Evolutionary conservation across 495 filamentous ascomycete genomes (phyloP).

Genomic region (Cryomyces antarcticus): DNA sequence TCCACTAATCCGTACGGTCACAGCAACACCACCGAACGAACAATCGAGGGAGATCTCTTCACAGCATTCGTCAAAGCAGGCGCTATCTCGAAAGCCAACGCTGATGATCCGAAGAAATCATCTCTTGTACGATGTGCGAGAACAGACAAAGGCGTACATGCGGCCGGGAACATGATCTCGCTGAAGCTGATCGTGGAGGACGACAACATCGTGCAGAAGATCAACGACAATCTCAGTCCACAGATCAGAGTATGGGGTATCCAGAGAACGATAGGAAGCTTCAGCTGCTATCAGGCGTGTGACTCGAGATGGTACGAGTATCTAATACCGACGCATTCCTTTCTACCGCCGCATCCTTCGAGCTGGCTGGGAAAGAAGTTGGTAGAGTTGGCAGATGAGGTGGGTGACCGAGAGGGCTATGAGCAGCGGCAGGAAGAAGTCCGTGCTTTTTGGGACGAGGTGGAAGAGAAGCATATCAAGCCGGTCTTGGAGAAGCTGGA

Average conservation of each 20-base stretch:
- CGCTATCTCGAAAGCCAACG: constrained; percentile 90
- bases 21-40: constrained; percentile 47
- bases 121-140: constrained; percentile 81
- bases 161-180: constrained; percentile 87
- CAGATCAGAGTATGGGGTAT: constrained; percentile 93
- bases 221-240: constrained; percentile 63
- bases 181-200: constrained; percentile 93
- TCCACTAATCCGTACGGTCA: constrained; percentile 9
- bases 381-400: constrained; percentile 47
- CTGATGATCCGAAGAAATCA: constrained; percentile 89
- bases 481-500: constrained; percentile 44
- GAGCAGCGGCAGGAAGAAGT: constrained; percentile 54
- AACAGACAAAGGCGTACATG: constrained; percentile 95
- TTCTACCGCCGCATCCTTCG: constrained; percentile 76
- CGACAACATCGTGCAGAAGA: constrained; percentile 63
- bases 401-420: constrained; percentile 46
- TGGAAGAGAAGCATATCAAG: constrained; percentile 55
- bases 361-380: constrained; percentile 67
- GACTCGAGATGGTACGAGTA: constrained; percentile 95
- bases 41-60: constrained; percentile 94
- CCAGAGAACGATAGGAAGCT: constrained; percentile 59
- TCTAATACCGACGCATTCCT: constrained; percentile 73
- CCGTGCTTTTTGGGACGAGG: constrained; percentile 55
- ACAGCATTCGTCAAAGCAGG: constrained; percentile 71
- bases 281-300: constrained; percentile 81